Percentiles rank a stretch among this genome's conserved stretches.
Evolutionary conservation across 2,329 filamentous ascomycete genomes (phyloP).

Genomic region (Aspergillus ruber): DNA sequence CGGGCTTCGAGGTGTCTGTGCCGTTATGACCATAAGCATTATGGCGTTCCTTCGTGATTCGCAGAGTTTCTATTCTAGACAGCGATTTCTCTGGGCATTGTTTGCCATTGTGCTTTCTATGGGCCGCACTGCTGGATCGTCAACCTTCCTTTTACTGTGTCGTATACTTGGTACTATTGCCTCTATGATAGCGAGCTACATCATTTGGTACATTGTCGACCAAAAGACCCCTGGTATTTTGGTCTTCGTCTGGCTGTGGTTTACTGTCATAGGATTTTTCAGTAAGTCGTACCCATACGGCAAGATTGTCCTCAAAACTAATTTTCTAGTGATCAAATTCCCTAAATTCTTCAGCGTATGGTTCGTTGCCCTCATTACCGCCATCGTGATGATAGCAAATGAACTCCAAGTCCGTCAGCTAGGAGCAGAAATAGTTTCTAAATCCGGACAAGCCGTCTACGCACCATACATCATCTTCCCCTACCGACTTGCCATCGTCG

Average conservation of each 20-base stretch:
- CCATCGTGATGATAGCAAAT: background rate
- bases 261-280: background rate
- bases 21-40: background rate
- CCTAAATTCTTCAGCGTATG: background rate
- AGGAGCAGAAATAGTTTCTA: background rate
- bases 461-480: background rate
- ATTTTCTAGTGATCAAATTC: background rate
- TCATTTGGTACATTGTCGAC: background rate
- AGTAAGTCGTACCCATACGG: background rate
- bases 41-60: background rate
- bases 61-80: background rate
- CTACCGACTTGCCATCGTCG: background rate
- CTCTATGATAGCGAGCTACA: constrained; percentile 1
- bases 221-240: background rate
- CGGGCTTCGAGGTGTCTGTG: background rate
- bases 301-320: background rate
- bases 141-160: background rate
- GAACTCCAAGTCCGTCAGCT: background rate
- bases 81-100: background rate
- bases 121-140: background rate
- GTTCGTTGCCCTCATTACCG: background rate
- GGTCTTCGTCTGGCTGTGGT: background rate
- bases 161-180: background rate
- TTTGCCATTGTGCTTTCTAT: background rate
- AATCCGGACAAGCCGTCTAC: background rate